These are phyloP conservation scores for Mortierella sp. DNA, from an alignment of 371 early-diverging fungal genomes.

Conservation along the genomic window DNA sequence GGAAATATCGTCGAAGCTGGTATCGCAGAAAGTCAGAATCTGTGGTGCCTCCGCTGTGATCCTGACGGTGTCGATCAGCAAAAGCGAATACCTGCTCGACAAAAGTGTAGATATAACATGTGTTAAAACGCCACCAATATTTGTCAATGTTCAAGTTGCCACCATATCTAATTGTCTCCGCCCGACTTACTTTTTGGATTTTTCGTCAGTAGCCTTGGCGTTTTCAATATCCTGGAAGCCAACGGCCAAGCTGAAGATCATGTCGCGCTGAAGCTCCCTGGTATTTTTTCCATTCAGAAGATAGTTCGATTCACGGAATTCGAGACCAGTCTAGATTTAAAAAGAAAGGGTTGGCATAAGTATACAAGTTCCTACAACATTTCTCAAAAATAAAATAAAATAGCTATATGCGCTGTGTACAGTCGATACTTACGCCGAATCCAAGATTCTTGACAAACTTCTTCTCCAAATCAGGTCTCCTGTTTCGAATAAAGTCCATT, in stretches of 20 bases:
- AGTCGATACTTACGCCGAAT: constrained; percentile 71
- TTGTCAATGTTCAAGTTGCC: no score
- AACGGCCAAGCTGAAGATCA: constrained; percentile 87
- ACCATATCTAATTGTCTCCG: not conserved
- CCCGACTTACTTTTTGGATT: constrained; percentile 65
- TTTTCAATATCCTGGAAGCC: constrained; percentile 91
- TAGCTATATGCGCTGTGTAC: not conserved
- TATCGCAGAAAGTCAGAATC: constrained; percentile 81
- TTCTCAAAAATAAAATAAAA: not conserved
- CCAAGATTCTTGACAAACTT: constrained; percentile 90
- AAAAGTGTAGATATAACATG: not conserved
- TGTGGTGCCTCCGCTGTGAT: constrained; percentile 74
- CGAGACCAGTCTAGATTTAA: constrained; percentile 83
- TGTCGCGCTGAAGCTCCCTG: constrained; percentile 80
- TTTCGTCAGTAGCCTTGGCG: constrained; percentile 74
- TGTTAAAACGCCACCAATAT: no score
- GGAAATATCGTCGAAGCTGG: constrained; percentile 80
- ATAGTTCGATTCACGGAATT: constrained; percentile 90
- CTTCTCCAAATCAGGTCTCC: constrained; percentile 88
- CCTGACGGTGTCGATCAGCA: constrained; percentile 86
- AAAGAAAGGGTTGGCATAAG: not conserved
- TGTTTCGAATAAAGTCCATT: constrained; percentile 73
- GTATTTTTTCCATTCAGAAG: constrained; percentile 79
- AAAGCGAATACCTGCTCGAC: constrained; percentile 78
- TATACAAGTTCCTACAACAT: not conserved